Base-by-base conservation (phyloP, 179 eudicot species). In the Sideroxylon spinosum region DNA sequence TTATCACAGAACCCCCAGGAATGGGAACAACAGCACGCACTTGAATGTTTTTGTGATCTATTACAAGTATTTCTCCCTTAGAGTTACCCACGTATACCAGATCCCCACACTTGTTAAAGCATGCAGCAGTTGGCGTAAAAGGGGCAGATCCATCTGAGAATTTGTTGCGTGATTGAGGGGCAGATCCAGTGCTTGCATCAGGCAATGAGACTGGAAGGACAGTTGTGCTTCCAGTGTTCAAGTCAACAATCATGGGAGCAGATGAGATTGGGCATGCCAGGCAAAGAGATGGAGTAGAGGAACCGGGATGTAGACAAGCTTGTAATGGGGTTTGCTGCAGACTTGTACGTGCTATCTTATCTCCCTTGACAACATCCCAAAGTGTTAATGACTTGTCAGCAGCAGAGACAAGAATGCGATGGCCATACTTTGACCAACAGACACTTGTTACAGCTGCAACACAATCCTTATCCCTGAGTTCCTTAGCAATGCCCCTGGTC, bases 341-440 rank as follows among this genome's bases (percentile, higher is more conserved):
- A 50, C 83, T 78, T 63, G 85, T 87, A 28, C 88, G 86, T 25
- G 89, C 74, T 48, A 96, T 83, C 84, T 88, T 96, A 75, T 94
- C 93, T 44, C 98, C 98, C 82, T 83, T 89, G 70, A 89, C 84
- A 26, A 96, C 97, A 79, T 96, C 96, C 99, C 99, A 94, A 66
- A 96, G 92, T 37, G 92, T 89, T 73, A 96, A 86, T 6, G 91
- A 89, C 84, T 89, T 94, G 85, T 96, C 97, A 75, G 94, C 93
- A 80, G 97, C 87, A 73, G 98, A 90, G 16, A 90, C 96, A 50
- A 96, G 89, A 73, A 96, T 87, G 79, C 88, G 90, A 79, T 90
- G 96, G 53, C 99, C 97, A 74, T 83, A 86, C 82, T 91, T 96
- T 52, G 99, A 96, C 99, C 99, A 96, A 81, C 93, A 88, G 68